Conservation (phyloP, 2,329 filamentous ascomycete species). For the Penicillium glabrum region DNA sequence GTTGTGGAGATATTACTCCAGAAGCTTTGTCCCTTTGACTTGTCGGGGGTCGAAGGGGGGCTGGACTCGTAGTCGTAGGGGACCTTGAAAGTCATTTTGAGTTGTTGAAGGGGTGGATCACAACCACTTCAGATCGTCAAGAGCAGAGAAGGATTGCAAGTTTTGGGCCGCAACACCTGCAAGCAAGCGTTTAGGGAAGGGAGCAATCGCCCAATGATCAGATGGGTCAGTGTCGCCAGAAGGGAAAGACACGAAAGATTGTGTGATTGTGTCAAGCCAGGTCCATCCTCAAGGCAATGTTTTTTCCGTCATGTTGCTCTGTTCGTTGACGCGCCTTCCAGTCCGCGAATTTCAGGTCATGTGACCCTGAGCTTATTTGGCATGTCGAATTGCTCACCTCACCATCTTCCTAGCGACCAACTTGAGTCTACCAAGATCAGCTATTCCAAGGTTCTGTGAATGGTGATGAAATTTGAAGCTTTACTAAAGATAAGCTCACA, state of each 20-base stretch:
- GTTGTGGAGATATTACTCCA: conserved; percentile 54
- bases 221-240: neutral
- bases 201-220: neutral
- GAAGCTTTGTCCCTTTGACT: conserved; percentile 31
- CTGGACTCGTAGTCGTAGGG: conserved; percentile 37
- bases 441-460: too few relatives aligned
- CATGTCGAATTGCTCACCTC: too few relatives aligned
- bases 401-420: too few relatives aligned
- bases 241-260: neutral
- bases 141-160: conserved; percentile 7
- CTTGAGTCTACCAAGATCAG: too few relatives aligned
- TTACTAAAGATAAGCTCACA: too few relatives aligned
- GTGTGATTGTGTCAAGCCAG: neutral
- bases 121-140: conserved; percentile 8
- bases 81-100: conserved; percentile 36
- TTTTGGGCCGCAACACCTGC: conserved; percentile 22
- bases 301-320: neutral
- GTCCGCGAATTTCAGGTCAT: conserved; percentile 5
- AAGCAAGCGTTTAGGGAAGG: neutral
- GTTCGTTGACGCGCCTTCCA: conserved; percentile 8
- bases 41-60: conserved; percentile 41
- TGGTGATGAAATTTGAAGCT: too few relatives aligned
- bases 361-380: conserved; percentile 1
- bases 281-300: conserved; percentile 2
- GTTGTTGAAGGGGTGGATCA: neutral